Evolutionary conservation across 768 basidiomycete species (phyloP).

Genomic region (Termitomyces titanicus): DNA sequence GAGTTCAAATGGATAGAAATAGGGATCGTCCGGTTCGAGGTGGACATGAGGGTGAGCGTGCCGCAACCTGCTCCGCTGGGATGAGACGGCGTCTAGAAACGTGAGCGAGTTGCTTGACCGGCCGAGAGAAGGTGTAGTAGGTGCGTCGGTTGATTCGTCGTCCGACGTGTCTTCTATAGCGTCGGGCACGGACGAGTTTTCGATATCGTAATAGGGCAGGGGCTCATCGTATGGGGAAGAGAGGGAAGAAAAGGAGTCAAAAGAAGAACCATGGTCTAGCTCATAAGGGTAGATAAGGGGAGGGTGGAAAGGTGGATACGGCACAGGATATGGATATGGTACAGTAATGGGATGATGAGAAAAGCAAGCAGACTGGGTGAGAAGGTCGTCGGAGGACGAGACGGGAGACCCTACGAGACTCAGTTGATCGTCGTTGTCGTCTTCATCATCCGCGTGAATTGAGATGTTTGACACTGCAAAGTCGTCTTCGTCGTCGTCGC

Average conservation of each 20-base stretch:
- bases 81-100: slow-evolving; percentile 47
- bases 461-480: slow-evolving; percentile 42
- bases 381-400: slow-evolving; percentile 76
- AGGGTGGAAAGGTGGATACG: slow-evolving; percentile 60
- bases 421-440: slow-evolving; percentile 56
- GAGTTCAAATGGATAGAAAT: slow-evolving; percentile 63
- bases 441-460: slow-evolving; percentile 50
- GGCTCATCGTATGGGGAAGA: slow-evolving; percentile 40
- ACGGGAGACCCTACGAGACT: slow-evolving; percentile 68
- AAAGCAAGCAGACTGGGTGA: slow-evolving; percentile 44
- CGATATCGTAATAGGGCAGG: slow-evolving; percentile 64
- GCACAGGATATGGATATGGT: slow-evolving; percentile 66
- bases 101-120: slow-evolving; percentile 55
- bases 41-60: slow-evolving; percentile 55
- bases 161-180: slow-evolving; percentile 83
- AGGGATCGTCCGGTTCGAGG: slow-evolving; percentile 55
- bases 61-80: slow-evolving; percentile 48
- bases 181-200: slow-evolving; percentile 71
- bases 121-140: slow-evolving; percentile 57
- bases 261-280: slow-evolving; percentile 35
- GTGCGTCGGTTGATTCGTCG: slow-evolving; percentile 70
- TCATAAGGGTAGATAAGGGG: slow-evolving; percentile 52
- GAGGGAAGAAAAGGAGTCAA: slow-evolving; percentile 44
- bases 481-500: slow-evolving; percentile 67
- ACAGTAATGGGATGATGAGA: slow-evolving; percentile 40